These are phyloP conservation scores for Tolypocladium sp. DNA, from an alignment of 2,329 filamentous ascomycete genomes.

Conservation along the genomic window DNA sequence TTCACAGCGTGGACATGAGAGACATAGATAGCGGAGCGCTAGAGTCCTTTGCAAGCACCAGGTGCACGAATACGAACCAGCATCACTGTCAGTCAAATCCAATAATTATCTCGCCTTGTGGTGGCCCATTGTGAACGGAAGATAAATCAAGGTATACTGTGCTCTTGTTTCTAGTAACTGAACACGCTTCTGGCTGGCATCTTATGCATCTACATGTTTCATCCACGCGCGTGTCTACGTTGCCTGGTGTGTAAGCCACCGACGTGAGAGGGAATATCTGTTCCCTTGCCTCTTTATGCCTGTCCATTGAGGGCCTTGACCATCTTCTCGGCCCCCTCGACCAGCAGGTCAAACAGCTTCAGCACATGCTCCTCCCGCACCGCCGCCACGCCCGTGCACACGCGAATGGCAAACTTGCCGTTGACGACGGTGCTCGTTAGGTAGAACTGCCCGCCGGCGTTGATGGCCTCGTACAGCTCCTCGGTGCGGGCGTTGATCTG, in stretches of 20 bases:
- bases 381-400: slow-evolving; percentile 63
- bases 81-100: not conserved
- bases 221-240: not conserved
- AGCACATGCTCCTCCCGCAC: slow-evolving; percentile 65
- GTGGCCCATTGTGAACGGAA: not conserved
- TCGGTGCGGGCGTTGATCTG: slow-evolving; percentile 61
- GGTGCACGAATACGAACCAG: not conserved
- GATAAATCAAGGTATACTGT: not conserved
- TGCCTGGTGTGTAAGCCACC: not conserved
- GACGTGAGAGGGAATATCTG: not conserved
- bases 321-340: slow-evolving; percentile 52
- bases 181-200: not conserved
- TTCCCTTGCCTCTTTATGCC: not conserved
- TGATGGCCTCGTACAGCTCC: slow-evolving; percentile 66
- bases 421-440: slow-evolving; percentile 69
- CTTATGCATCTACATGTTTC: not conserved
- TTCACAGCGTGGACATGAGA: not conserved
- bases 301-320: slow-evolving; percentile 3
- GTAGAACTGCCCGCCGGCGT: slow-evolving; percentile 68
- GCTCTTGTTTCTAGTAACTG: not conserved
- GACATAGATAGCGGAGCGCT: not conserved
- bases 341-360: slow-evolving; percentile 65
- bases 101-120: too few species aligned
- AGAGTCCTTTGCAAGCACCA: not conserved
- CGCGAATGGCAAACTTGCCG: slow-evolving; percentile 67